phyloP scores from a whole-genome alignment of 257 asterid genomes.

The Capsicum rhomboideum region DNA sequence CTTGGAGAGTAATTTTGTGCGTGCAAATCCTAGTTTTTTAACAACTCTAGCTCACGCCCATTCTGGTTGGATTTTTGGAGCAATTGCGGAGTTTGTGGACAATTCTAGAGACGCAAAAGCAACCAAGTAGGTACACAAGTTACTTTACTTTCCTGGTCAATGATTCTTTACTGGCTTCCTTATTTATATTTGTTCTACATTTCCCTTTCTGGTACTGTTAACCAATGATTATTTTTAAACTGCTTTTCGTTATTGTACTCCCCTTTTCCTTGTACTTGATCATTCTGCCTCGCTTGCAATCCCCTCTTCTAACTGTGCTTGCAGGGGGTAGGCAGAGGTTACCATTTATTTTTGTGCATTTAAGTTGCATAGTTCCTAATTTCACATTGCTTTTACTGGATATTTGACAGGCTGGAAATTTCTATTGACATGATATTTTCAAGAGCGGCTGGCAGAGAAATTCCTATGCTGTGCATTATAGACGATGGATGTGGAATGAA shows the following conservation, averaged over 20 bases:
- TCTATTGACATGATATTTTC: slow-evolving; percentile 37
- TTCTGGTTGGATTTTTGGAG: slow-evolving; percentile 86
- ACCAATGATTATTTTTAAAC: not conserved
- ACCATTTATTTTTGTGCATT: slow-evolving; percentile 1
- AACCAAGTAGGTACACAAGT: slow-evolving; percentile 38
- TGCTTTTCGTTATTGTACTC: not conserved
- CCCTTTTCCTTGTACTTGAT: slow-evolving; percentile 1
- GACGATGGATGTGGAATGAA: slow-evolving; percentile 80
- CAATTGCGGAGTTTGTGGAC: slow-evolving; percentile 81
- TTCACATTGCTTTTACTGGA: slow-evolving; percentile 6
- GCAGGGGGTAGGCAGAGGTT: not conserved
- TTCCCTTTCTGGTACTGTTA: not conserved
- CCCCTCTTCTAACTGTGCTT: not conserved
- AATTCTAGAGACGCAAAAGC: slow-evolving; percentile 82
- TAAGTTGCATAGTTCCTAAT: slow-evolving; percentile 3
- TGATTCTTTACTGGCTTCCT: not conserved
- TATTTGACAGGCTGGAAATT: slow-evolving; percentile 44
- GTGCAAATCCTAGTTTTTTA: slow-evolving; percentile 64
- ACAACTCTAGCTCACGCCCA: slow-evolving; percentile 74
- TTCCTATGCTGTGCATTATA: slow-evolving; percentile 61
- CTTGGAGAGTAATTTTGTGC: slow-evolving; percentile 37
- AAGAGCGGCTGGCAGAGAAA: slow-evolving; percentile 30
- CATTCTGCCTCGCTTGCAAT: not conserved
- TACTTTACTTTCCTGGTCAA: not conserved
- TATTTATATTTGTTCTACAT: not conserved